phyloP scores from a whole-genome alignment of 1,284 basidiomycete genomes.

The Ustilago nuda region DNA sequence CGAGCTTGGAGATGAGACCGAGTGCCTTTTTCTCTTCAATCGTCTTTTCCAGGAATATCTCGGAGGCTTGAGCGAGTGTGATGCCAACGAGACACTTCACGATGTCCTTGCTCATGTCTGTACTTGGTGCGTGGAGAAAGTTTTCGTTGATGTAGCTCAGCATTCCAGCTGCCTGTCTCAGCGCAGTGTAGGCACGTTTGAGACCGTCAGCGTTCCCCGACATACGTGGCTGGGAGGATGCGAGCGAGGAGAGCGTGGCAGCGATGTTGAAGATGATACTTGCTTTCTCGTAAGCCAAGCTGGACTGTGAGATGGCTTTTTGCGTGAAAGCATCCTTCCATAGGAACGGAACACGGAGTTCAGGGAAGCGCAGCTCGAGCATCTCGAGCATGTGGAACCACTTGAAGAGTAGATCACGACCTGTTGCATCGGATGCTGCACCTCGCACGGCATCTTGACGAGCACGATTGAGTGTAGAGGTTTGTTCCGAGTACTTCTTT shows the following conservation, averaged over 20 bases:
- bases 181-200: conserved; percentile 93
- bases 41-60: conserved; percentile 96
- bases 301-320: conserved; percentile 92
- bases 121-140: conserved; percentile 98
- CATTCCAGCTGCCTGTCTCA: conserved; percentile 94
- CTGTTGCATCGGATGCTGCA: conserved; percentile 78
- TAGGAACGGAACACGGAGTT: conserved; percentile 92
- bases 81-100: conserved; percentile 89
- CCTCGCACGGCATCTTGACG: conserved; percentile 94
- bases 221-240: conserved; percentile 77
- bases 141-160: conserved; percentile 99
- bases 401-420: conserved; percentile 92
- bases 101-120: conserved; percentile 92
- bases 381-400: conserved; percentile 99
- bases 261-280: conserved; percentile 98
- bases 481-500: conserved; percentile 86
- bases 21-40: conserved; percentile 72
- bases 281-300: conserved; percentile 97
- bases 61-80: conserved; percentile 91
- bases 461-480: conserved; percentile 84
- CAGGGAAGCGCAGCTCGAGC: conserved; percentile 94
- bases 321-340: conserved; percentile 94
- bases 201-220: conserved; percentile 77
- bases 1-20: conserved; percentile 85
- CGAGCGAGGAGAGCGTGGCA: conserved; percentile 89